Percentiles rank a stretch among this genome's conserved stretches.
phyloP scores from a whole-genome alignment of 1,139 yeast genomes.

The Torulaspora globosa region DNA sequence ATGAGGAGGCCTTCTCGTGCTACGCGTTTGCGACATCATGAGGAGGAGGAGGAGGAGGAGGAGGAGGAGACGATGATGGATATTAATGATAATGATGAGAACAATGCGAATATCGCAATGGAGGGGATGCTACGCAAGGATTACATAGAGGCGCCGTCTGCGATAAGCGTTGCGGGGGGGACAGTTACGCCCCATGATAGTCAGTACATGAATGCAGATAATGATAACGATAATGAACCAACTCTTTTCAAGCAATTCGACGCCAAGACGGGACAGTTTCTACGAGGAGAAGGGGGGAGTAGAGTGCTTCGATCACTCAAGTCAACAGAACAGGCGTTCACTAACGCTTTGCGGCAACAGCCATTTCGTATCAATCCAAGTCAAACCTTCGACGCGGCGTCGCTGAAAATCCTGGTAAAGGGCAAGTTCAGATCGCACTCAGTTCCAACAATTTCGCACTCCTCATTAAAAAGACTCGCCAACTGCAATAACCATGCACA shows the following conservation, averaged over 20 bases:
- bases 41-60: constrained; percentile 10
- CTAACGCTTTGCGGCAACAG: constrained; percentile 1
- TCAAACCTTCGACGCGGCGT: constrained; percentile 4
- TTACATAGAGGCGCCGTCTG: constrained; percentile 12
- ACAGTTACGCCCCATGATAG: constrained; percentile 11
- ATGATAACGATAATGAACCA: constrained; percentile 6
- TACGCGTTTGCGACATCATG: background rate
- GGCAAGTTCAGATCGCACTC: constrained; percentile 33
- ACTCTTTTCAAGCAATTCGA: constrained; percentile 34
- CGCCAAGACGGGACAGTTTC: constrained; percentile 33
- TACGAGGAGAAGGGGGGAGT: constrained; percentile 9
- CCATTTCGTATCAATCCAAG: background rate
- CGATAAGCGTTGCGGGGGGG: constrained; percentile 9
- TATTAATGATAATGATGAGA: constrained; percentile 5
- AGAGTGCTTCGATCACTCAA: background rate
- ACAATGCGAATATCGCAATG: constrained; percentile 2
- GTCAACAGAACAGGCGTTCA: background rate
- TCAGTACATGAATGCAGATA: constrained; percentile 9
- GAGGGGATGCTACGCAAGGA: constrained; percentile 12
- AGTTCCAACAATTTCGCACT: constrained; percentile 36
- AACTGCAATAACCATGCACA: constrained; percentile 14
- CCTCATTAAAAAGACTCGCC: constrained; percentile 32
- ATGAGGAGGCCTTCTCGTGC: constrained; percentile 4
- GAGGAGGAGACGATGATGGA: constrained; percentile 12
- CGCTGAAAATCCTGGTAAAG: constrained; percentile 14